Evolutionary conservation across 2,329 filamentous ascomycete genomes (phyloP), one percentile per base, ranked within the genome.

Genomic region (Rutstroemia sydowiana): DNA sequence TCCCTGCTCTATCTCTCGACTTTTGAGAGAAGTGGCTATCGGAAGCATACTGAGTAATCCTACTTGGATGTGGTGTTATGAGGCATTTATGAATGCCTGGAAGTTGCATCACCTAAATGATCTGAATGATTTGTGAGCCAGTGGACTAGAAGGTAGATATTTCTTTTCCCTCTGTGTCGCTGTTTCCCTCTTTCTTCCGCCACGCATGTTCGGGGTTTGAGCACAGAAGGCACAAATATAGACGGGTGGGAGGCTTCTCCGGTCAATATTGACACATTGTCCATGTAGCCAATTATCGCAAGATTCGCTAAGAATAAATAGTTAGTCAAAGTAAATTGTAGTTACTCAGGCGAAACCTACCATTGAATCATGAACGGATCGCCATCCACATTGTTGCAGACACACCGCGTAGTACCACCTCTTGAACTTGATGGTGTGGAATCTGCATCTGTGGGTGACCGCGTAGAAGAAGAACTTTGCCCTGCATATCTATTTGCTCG

Each of bases 261-360:
- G 73, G 42, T 74, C 76, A 56, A 84, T 77, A 55, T 80, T 79
- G 59, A 83, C 73, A 63, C 81, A 85, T 52, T 72, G 73, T n/a
- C 77, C 79, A 62, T 85, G 81, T 28, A 84, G 75, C 74, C 76
- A 82, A 70, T 81, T 76, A 60, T 84, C 80, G 63, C 81, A 85
- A 21, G 78, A 80, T 67, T 83, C 76, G 61, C 48, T 51, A 13
- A 59, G 16, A 46, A 42, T 40, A 10, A 43, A 55, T 50, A 59
- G 57, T 63, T 49, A 58, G 50, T n/a, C 31, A 45, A 21, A 21
- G 16, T 39, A 39, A 26, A 40, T 37, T 30, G 23, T 42, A 14
- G 52, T 39, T 26, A 9, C 37, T 5, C 11, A 47, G 3, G 11
- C 1, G 6, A 31, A 31, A 66, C 75, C 55, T 72, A 84, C 81